Conservation (phyloP, 2,329 filamentous ascomycete species). For the Pseudogymnoascus sp. region DNA sequence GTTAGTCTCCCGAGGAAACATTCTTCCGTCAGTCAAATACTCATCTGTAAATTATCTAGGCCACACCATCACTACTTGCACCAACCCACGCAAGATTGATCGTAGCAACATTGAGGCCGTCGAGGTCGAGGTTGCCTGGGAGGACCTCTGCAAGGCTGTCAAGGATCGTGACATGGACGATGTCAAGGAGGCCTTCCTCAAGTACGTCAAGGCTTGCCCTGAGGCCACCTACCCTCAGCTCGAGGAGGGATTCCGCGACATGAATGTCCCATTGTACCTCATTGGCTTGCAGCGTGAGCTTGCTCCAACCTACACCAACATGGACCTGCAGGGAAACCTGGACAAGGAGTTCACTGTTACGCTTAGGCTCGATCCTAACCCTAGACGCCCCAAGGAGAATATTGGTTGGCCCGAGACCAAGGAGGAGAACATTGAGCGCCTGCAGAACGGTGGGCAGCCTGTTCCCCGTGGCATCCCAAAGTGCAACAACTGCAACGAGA, state of each 20-base stretch:
- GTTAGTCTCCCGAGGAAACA: constrained; percentile 29
- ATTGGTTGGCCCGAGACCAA: constrained; percentile 49
- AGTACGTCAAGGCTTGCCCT: constrained; percentile 54
- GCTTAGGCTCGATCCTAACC: constrained; percentile 50
- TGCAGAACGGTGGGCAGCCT: constrained; percentile 57
- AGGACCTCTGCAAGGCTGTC: constrained; percentile 43
- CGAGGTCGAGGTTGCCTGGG: constrained; percentile 48
- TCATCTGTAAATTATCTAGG: constrained; percentile 31
- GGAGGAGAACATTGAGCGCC: constrained; percentile 53
- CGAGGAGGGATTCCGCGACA: constrained; percentile 49
- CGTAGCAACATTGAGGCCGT: constrained; percentile 41
- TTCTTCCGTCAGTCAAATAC: neutral
- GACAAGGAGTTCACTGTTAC: constrained; percentile 56
- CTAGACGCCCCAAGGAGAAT: constrained; percentile 49
- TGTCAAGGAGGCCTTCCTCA: constrained; percentile 48
- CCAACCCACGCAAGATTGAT: constrained; percentile 50
- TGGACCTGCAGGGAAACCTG: constrained; percentile 62
- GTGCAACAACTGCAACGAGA: constrained; percentile 52
- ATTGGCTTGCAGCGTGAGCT: constrained; percentile 54
- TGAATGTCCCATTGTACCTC: constrained; percentile 47
- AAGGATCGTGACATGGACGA: constrained; percentile 51
- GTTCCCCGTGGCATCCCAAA: constrained; percentile 49
- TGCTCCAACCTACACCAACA: constrained; percentile 52
- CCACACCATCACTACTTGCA: constrained; percentile 48
- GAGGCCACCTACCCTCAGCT: constrained; percentile 50